A percentile compares a stretch with the other conserved stretches of the same genome.
Conservation (phyloP, 306 rosid species). For the Begonia loranthoides region DNA sequence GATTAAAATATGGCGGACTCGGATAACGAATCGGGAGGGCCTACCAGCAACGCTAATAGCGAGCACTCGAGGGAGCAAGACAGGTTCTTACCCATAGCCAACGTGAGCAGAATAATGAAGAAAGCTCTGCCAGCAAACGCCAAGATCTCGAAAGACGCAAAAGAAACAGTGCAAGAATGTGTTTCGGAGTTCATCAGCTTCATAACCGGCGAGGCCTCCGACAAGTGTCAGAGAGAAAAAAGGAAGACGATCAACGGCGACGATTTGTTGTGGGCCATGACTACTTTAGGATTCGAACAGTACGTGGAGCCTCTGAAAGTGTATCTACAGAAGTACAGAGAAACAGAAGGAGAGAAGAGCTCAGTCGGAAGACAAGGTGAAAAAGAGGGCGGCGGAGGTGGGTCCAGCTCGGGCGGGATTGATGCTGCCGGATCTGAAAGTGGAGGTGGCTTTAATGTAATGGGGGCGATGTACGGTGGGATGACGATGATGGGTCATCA, state of each 20-base stretch:
- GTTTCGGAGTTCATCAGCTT: slow-evolving; percentile 64
- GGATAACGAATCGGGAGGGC: slow-evolving; percentile 59
- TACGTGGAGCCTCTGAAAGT: slow-evolving; percentile 49
- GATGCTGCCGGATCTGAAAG: too few relatives aligned
- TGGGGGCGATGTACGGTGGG: slow-evolving; percentile 41
- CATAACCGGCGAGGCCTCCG: slow-evolving; percentile 55
- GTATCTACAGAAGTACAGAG: slow-evolving; percentile 50
- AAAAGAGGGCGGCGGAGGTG: slow-evolving; percentile 25
- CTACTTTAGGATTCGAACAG: slow-evolving; percentile 55
- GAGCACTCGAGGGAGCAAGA: slow-evolving; percentile 47
- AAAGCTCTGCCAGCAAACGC: slow-evolving; percentile 67
- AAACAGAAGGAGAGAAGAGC: slow-evolving; percentile 51
- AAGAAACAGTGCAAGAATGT: slow-evolving; percentile 56
- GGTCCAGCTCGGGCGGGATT: slow-evolving; percentile 14
- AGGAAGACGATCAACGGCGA: slow-evolving; percentile 69
- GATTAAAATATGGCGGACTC: slow-evolving; percentile 45
- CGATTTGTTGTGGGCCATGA: slow-evolving; percentile 59
- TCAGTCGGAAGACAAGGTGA: slow-evolving; percentile 24
- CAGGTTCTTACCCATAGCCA: slow-evolving; percentile 52
- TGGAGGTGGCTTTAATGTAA: slow-evolving; percentile 26
- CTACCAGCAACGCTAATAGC: slow-evolving; percentile 16
- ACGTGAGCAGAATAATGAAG: slow-evolving; percentile 68
- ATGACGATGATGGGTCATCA: slow-evolving; percentile 35
- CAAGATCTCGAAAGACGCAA: slow-evolving; percentile 59
- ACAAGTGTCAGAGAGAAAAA: slow-evolving; percentile 64